Evolutionary conservation across 768 basidiomycete genomes (phyloP).

Genomic region (Pleurotus ostreatus): DNA sequence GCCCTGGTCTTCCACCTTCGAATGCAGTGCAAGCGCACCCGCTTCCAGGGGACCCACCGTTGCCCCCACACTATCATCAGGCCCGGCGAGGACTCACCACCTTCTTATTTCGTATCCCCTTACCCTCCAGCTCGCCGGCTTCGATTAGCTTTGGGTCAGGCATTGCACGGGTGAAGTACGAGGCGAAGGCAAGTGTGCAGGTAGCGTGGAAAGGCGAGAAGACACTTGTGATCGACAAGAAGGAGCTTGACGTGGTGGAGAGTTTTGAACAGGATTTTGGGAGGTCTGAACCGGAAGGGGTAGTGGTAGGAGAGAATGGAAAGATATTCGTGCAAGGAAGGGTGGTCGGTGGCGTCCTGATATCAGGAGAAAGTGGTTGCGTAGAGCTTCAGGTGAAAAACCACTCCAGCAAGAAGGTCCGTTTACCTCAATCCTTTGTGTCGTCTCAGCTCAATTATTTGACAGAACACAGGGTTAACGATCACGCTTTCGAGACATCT

Average conservation of each 20-base stretch:
- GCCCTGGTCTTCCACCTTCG: constrained; percentile 76
- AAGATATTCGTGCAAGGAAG: constrained; percentile 75
- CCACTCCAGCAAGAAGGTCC: constrained; percentile 74
- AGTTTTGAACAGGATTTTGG: constrained; percentile 34
- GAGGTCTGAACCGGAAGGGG: constrained; percentile 47
- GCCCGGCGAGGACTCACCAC: constrained; percentile 75
- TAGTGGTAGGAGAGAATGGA: constrained; percentile 72
- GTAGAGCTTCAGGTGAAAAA: constrained; percentile 81
- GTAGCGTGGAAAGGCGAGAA: constrained; percentile 76
- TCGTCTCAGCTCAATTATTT: constrained; percentile 1
- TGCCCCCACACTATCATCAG: constrained; percentile 65
- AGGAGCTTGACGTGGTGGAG: constrained; percentile 64
- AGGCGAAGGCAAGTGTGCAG: constrained; percentile 66
- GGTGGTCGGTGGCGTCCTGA: constrained; percentile 56
- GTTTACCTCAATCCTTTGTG: constrained; percentile 11
- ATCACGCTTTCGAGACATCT: constrained; percentile 59
- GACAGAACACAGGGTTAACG: constrained; percentile 64
- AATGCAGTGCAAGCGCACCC: constrained; percentile 74
- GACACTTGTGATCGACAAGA: constrained; percentile 59
- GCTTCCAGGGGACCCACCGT: constrained; percentile 48
- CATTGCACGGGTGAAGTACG: constrained; percentile 67
- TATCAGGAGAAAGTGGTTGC: constrained; percentile 68
- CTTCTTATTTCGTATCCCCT: constrained; percentile 75
- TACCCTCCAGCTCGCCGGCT: constrained; percentile 64
- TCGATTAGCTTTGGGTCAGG: constrained; percentile 69